These are phyloP conservation scores for Didymella keratinophila DNA, from an alignment of 2,329 filamentous ascomycete species.

Conservation along the genomic window DNA sequence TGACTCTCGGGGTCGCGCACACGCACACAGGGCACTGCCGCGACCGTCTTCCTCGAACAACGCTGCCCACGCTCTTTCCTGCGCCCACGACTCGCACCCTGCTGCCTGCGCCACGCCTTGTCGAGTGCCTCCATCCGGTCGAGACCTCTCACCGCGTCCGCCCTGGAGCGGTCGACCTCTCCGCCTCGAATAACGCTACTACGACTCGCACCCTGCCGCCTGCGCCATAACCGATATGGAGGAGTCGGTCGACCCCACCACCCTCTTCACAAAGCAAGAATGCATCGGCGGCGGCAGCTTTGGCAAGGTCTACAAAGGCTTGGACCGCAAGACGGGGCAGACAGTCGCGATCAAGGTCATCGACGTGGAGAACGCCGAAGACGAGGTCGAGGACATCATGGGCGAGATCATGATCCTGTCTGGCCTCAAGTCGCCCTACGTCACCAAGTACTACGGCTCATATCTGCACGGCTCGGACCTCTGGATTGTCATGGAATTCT, in stretches of 20 bases:
- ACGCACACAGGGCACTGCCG: neutral
- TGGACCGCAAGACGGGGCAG: constrained; percentile 91
- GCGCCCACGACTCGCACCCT: neutral
- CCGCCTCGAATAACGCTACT: neutral
- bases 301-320: constrained; percentile 97
- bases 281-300: constrained; percentile 92
- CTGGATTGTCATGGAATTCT: constrained; percentile 99
- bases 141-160: too few species aligned
- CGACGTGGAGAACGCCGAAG: constrained; percentile 97
- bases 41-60: neutral
- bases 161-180: too few species aligned
- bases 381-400: constrained; percentile 98
- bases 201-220: neutral
- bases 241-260: constrained; percentile 79
- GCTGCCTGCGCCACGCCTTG: too few species aligned
- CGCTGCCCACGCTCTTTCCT: neutral
- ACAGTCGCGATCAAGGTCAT: constrained; percentile 98
- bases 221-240: constrained; percentile 28
- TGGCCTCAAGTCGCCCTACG: constrained; percentile 92
- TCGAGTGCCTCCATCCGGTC: too few species aligned
- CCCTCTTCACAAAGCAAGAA: constrained; percentile 82
- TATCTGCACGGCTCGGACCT: constrained; percentile 95
- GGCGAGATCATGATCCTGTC: constrained; percentile 98
- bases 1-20: neutral
- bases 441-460: constrained; percentile 97